Conservation (phyloP, 805 yeast genomes). For the Hanseniaspora thailandica region DNA sequence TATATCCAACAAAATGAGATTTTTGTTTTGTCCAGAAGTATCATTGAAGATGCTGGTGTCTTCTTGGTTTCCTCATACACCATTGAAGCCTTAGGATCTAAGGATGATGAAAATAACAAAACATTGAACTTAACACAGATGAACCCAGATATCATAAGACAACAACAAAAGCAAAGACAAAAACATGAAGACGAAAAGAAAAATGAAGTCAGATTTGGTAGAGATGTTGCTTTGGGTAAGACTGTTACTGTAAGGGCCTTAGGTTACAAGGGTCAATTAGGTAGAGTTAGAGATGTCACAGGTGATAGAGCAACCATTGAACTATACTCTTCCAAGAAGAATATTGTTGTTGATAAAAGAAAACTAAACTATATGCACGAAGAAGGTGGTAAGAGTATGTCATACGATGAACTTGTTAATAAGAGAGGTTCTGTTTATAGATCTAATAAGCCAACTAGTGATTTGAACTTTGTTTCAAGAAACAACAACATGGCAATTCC, state of each 20-base stretch:
- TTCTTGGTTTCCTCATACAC: slow-evolving; percentile 67
- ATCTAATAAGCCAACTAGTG: not conserved
- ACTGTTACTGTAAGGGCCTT: slow-evolving; percentile 86
- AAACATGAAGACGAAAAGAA: slow-evolving; percentile 6
- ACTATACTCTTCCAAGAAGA: slow-evolving; percentile 82
- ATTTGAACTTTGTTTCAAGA: slow-evolving; percentile 14
- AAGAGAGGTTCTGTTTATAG: slow-evolving; percentile 32
- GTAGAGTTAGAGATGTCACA: slow-evolving; percentile 85
- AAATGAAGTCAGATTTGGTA: slow-evolving; percentile 48
- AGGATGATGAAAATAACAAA: slow-evolving; percentile 32
- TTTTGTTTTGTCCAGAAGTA: slow-evolving; percentile 69
- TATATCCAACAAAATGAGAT: slow-evolving; percentile 74
- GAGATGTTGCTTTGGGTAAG: slow-evolving; percentile 71
- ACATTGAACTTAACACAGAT: slow-evolving; percentile 64
- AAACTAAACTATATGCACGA: slow-evolving; percentile 62
- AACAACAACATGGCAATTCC: slow-evolving; percentile 19
- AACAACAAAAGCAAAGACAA: slow-evolving; percentile 32
- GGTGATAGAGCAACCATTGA: slow-evolving; percentile 88
- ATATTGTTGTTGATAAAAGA: slow-evolving; percentile 68
- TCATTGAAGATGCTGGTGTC: slow-evolving; percentile 79
- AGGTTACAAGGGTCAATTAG: slow-evolving; percentile 82
- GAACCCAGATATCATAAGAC: slow-evolving; percentile 55
- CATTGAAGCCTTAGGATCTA: slow-evolving; percentile 74
- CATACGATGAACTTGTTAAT: slow-evolving; percentile 69
- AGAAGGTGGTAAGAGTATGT: slow-evolving; percentile 52